Conservation (phyloP, 768 basidiomycete genomes). For the Calocera cornea region DNA sequence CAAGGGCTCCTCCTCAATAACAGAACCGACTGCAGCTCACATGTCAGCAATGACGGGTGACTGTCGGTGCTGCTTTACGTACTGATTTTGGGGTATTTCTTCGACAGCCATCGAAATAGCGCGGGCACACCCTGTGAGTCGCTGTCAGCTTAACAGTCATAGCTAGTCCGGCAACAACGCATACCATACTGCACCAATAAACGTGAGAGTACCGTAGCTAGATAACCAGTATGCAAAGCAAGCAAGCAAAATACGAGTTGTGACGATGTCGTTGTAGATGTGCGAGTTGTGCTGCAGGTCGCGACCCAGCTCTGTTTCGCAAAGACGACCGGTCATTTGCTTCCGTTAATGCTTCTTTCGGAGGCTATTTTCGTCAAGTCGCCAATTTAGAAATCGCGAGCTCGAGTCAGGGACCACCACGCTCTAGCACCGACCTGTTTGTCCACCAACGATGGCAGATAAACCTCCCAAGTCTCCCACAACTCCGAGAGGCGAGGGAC, state of each 20-base stretch:
- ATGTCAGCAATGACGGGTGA: neutral
- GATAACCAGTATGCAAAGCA: neutral
- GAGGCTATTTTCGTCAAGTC: neutral
- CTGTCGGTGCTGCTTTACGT: slow-evolving; percentile 20
- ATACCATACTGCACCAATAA: slow-evolving; percentile 1
- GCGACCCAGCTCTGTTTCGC: neutral
- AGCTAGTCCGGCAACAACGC: neutral
- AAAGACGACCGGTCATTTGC: neutral
- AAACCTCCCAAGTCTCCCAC: slow-evolving; percentile 1
- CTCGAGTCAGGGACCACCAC: neutral
- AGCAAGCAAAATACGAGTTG: neutral
- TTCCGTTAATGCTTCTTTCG: slow-evolving; percentile 3
- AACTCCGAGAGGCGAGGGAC: neutral
- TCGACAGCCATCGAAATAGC: slow-evolving; percentile 94
- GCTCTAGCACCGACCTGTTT: neutral
- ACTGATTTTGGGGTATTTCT: slow-evolving; percentile 98
- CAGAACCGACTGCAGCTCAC: slow-evolving; percentile 44
- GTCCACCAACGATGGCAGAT: neutral
- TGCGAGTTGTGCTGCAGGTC: neutral
- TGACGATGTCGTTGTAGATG: neutral
- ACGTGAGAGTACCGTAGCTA: neutral
- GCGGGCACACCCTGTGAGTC: slow-evolving; percentile 79
- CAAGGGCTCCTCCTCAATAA: slow-evolving; percentile 71
- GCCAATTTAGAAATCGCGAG: neutral
- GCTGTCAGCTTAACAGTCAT: neutral